Evolutionary conservation across 352 stramenopile genomes (phyloP), one percentile per base, ranked within the genome.

Genomic region (Phytophthora europaea): DNA sequence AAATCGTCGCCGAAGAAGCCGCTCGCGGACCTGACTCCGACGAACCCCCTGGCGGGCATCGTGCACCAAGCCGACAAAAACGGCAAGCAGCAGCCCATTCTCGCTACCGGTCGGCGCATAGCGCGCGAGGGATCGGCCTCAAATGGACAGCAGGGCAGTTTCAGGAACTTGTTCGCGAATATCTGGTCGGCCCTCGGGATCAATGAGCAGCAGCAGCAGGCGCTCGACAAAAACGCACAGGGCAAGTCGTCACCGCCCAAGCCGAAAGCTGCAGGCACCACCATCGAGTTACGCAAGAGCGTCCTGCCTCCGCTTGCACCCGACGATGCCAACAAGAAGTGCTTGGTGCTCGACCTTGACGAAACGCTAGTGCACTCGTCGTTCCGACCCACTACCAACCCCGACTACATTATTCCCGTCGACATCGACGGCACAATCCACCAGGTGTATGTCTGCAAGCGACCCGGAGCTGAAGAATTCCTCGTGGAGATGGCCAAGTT

Each of bases 281-380:
- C 75, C 7, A 77, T 88, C 23, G 83, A 91, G 57, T 68, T 89
- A 9, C 79, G 84, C 62, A 88, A 85, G 73, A 94, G 83, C 52
- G 76, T 94, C 31, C 62, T 94, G 23, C 76, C 78, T 26, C 83
- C 83, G 4, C 28, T 73, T 6, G 67, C 47, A 6, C 75, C 76
- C 0, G 73, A 86, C 26, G 89, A 97, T 56, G 64, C 72, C 4
- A 89, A 84, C 48, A 97, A 96, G 67, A 97, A 98, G 72, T 97
- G 91, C 43, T 84, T 98, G 23, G 90, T 98, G 28, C 82, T 99
- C 22, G 98, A 99, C 70, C 80, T 99, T 28, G 98, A 99, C 79
- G 98, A 99, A 75, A 99, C 98, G 16, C 81, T 99, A 5, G 98
- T 99, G 12, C 97, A 99, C 84, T 98, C 92, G 40, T 99, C 94